Evolutionary conservation across 2,329 filamentous ascomycete genomes (phyloP).

Genomic region (Alternaria postmessia): DNA sequence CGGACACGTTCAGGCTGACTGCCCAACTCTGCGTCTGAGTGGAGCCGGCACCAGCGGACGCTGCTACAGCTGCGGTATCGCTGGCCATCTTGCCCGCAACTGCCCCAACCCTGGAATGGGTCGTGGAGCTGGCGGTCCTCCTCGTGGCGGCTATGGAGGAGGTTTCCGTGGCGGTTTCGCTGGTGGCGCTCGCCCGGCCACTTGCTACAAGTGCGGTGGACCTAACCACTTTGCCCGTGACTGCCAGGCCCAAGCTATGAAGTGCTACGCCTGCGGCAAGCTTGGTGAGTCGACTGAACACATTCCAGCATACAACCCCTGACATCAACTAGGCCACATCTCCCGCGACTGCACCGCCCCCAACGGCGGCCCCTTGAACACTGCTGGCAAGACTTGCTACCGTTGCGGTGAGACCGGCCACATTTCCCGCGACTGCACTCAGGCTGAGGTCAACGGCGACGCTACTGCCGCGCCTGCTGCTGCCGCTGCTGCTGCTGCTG

Average conservation of each 20-base stretch:
- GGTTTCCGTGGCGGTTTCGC: conserved; percentile 77
- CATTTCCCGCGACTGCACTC: conserved; percentile 94
- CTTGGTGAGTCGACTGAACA: conserved; percentile 54
- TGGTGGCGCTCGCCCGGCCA: conserved; percentile 70
- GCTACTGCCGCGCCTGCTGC: conserved; percentile 33
- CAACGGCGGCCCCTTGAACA: conserved; percentile 94
- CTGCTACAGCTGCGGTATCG: conserved; percentile 96
- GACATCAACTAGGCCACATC: conserved; percentile 71
- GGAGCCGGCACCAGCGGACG: conserved; percentile 81
- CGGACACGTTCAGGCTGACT: conserved; percentile 98
- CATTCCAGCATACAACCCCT: not conserved
- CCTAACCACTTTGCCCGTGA: conserved; percentile 99
- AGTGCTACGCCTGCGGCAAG: conserved; percentile 97
- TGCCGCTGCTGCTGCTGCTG: conserved; percentile 28
- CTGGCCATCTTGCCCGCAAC: conserved; percentile 89
- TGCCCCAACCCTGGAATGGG: conserved; percentile 80
- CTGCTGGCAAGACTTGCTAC: conserved; percentile 98
- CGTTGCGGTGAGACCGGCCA: conserved; percentile 94
- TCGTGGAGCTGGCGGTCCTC: conserved; percentile 66
- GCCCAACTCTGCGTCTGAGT: conserved; percentile 92
- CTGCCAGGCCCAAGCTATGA: conserved; percentile 98
- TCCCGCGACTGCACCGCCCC: conserved; percentile 94
- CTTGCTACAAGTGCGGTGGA: conserved; percentile 76
- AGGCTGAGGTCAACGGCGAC: conserved; percentile 65
- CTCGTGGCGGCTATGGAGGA: conserved; percentile 77